Base-by-base conservation (phyloP, 2,329 filamentous ascomycete genomes). In the Clarireedia homoeocarpa region DNA sequence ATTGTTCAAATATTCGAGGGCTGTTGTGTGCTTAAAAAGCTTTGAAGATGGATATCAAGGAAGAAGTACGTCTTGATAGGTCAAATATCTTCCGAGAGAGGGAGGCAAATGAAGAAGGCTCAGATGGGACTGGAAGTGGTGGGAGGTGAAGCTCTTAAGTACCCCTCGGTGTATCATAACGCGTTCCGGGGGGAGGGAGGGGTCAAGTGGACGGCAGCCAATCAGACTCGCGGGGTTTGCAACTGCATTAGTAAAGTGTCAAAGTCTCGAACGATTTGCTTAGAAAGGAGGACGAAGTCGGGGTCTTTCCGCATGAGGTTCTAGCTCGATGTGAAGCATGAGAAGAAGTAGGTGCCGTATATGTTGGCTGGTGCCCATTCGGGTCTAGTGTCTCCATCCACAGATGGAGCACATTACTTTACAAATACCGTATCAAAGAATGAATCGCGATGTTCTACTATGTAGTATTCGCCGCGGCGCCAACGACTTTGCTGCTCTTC, bases 191-290 rank as follows among this genome's bases (percentile, higher is more conserved):
- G 7, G 10, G 3, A 17, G 4, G 39, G 39, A 40, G 39, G 39
- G 39, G 39, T 40, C 14, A 40, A 54, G 40, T 48, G 54, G 42
- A 57, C 44, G 24, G n/a, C 47, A 46, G 38, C 53, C 57, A 58
- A 56, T 56, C 3, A 56, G n/a, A 50, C 23, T 6, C 14, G 17
- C 17, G 5, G 17, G 15, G 53, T 58, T 58, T 38, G n/a, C 23
- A 49, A 54, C 14, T 48, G 42, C 38, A 57, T 54, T 54, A 57
- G 55, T 59, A 38, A 57, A 49, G 5, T 36, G 14, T 15, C 20
- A n/a, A 38, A 26, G 53, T 58, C 56, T 58, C 39, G 56, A 56
- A 48, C 30, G 12, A n/a, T 15, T 20, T n/a, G 15, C 39, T 40
- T 40, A n/a, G 39, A 53, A 39, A 24, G 15, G 15, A 30, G n/a